Evolutionary conservation across 768 basidiomycete species (phyloP).

Genomic region (Pholiota conissans): DNA sequence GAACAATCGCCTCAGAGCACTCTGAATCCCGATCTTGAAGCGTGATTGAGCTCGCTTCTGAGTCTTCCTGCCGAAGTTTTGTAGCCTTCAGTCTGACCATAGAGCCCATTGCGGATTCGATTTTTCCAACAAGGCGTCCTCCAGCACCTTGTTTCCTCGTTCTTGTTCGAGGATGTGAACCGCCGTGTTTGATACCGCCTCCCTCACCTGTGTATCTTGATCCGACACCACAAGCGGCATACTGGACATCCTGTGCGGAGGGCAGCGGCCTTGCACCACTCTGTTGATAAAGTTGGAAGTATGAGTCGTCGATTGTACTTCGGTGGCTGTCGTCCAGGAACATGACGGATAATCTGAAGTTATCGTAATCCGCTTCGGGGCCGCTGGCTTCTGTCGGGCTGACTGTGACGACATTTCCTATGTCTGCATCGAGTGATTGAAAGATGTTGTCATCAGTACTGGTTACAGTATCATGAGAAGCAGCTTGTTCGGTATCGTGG

Average conservation of each 20-base stretch:
- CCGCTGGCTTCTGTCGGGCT: not conserved
- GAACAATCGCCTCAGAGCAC: too few species aligned
- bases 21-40: too few species aligned
- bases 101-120: constrained; percentile 46
- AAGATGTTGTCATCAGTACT: constrained; percentile 5
- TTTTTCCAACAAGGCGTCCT: constrained; percentile 41
- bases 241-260: constrained; percentile 5
- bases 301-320: not conserved
- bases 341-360: not conserved
- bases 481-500: not conserved
- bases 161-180: too few species aligned
- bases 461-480: too few species aligned
- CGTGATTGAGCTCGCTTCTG: too few species aligned
- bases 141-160: constrained; percentile 22
- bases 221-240: constrained; percentile 8
- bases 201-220: constrained; percentile 6
- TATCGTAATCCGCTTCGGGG: not conserved
- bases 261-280: constrained; percentile 2
- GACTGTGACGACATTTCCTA: not conserved
- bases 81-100: too few species aligned
- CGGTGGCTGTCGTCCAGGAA: too few species aligned
- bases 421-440: not conserved
- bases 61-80: too few species aligned
- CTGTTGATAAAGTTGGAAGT: not conserved
- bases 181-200: constrained; percentile 17